Base-by-base conservation (phyloP, 352 stramenopile genomes). In the Pythium brachiatum region DNA sequence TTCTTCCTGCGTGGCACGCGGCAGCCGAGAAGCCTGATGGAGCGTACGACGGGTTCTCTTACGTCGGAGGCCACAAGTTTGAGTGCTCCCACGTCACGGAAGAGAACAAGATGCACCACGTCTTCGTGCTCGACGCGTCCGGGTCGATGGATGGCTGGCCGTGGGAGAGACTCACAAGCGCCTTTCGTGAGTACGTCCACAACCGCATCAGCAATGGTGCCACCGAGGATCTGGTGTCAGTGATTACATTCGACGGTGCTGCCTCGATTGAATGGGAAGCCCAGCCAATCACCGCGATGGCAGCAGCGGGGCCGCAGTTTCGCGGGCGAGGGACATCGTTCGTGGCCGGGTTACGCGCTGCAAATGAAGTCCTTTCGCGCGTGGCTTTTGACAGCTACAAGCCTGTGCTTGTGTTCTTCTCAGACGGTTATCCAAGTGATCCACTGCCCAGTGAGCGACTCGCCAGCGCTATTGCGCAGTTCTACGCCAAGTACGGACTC, bases 111-210 rank as follows among this genome's bases (percentile, higher is more conserved):
- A 79, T 83, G 61, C 83, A 95, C 39, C 86, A 93, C 39, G 69
- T 95, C 3, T 90, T 95, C 34, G 81, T 95, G 43, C 46, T 94
- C n/a, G 86, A 95, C 53, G 74, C 68, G 41, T 93, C 86, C 11
- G 81, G 82, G 0, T 95, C 86, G 21, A 95, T 95, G 83, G 51
- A 23, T 3, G 82, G 86, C 1, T 54, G 27, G 15, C 80, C 82
- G 5, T 93, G 86, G 86, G 26, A 48, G 21, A 63, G 81, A n/a
- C 66, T 95, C 25, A 70, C 86, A 26, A 70, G 61, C 9, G 86
- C 80, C 1, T 86, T 85, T 59, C 63, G 66, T 13, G 78, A 83
- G 54, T 95, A 88, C 44, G 48, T 95, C 6, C 68, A 79, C 47
- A 92, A 92, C 50, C 83, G 83, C 2, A 70, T 92, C 21, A 73